phyloP scores from a whole-genome alignment of 495 filamentous ascomycete genomes.

The Podospora pseudopauciseta region DNA sequence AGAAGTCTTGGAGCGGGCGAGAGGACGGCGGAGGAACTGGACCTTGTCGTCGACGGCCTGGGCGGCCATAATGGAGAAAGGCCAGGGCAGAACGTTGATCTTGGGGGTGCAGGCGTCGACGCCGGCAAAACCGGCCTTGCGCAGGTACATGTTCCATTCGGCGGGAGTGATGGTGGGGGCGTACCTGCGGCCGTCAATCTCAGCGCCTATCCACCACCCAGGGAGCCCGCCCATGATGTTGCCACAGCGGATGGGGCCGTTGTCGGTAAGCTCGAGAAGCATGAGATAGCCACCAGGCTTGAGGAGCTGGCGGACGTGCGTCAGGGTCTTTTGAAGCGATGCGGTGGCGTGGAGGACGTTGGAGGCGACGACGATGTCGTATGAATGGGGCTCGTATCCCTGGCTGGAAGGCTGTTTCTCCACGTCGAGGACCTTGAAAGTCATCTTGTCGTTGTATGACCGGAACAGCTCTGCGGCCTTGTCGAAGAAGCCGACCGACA shows the following conservation, averaged over 20 bases:
- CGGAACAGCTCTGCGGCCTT: background rate
- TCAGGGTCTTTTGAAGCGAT: background rate
- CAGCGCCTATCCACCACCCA: background rate
- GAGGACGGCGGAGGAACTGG: background rate
- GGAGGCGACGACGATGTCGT: background rate
- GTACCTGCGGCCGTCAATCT: too few species aligned
- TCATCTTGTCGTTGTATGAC: background rate
- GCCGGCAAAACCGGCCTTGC: background rate
- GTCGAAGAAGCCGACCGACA: background rate
- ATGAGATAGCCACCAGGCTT: conserved; percentile 4
- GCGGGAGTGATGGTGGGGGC: background rate
- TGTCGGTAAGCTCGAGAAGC: background rate
- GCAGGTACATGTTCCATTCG: background rate
- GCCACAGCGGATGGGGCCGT: background rate
- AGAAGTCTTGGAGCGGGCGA: background rate
- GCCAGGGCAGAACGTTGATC: conserved; percentile 12
- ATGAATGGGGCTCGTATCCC: background rate
- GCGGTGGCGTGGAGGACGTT: background rate
- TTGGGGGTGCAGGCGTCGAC: too few species aligned
- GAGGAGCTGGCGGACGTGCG: background rate
- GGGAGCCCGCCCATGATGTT: background rate
- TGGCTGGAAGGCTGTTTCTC: background rate
- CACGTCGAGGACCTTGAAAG: background rate
- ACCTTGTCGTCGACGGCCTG: background rate
- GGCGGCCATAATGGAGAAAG: conserved; percentile 34